phyloP scores from a whole-genome alignment of 1,284 basidiomycete genomes.

The Sanghuangporus baumii region DNA sequence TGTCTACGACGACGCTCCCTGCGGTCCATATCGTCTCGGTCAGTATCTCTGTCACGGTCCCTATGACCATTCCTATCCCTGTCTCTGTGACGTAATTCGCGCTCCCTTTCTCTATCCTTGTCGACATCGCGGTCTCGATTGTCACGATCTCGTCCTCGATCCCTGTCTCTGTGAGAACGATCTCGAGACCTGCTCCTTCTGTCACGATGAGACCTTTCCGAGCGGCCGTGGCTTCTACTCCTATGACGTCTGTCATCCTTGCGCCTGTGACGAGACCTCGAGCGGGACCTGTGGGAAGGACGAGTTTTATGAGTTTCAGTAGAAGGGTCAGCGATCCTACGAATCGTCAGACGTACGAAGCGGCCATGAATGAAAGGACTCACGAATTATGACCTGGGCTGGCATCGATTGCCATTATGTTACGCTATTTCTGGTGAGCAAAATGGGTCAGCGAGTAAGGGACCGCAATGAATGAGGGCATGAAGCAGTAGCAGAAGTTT shows the following conservation, averaged over 20 bases:
- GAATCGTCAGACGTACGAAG: slow-evolving; percentile 12
- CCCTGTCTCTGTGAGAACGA: slow-evolving; percentile 36
- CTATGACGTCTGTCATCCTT: slow-evolving; percentile 36
- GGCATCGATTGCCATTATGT: slow-evolving; percentile 55
- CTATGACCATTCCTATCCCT: slow-evolving; percentile 40
- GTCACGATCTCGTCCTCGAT: slow-evolving; percentile 40
- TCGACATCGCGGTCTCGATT: slow-evolving; percentile 28
- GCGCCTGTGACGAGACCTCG: slow-evolving; percentile 44
- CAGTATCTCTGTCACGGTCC: slow-evolving; percentile 40
- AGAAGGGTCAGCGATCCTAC: slow-evolving; percentile 63
- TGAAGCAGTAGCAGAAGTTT: neutral
- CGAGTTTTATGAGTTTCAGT: slow-evolving; percentile 66
- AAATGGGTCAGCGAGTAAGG: neutral
- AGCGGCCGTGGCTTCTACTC: slow-evolving; percentile 34
- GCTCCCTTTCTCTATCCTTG: slow-evolving; percentile 32
- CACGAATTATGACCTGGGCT: slow-evolving; percentile 65
- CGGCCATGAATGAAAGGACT: slow-evolving; percentile 25
- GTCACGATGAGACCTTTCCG: slow-evolving; percentile 48
- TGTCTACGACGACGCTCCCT: slow-evolving; percentile 55
- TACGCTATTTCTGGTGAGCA: neutral
- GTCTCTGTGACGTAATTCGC: slow-evolving; percentile 26
- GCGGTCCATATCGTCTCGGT: slow-evolving; percentile 48
- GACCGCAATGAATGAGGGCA: neutral
- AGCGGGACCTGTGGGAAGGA: slow-evolving; percentile 65
- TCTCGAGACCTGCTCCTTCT: slow-evolving; percentile 44